Percentiles rank a stretch among this genome's conserved stretches.
Evolutionary conservation across 768 basidiomycete genomes (phyloP).

Genomic region (Tylopilus sp.): DNA sequence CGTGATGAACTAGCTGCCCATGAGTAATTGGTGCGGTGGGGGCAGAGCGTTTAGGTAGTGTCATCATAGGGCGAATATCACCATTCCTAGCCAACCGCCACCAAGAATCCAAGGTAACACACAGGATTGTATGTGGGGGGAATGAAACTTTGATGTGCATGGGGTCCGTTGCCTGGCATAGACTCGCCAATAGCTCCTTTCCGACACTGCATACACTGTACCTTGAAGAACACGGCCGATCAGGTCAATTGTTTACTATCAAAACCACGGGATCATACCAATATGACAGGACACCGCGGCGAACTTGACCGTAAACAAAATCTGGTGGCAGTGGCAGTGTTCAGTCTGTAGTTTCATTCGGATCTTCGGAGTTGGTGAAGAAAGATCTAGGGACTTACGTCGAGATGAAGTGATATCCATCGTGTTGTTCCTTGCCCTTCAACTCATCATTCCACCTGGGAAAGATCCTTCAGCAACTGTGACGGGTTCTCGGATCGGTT

Average conservation of each 20-base stretch:
- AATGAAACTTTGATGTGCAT: no score
- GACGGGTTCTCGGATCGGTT: not conserved
- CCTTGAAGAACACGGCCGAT: not conserved
- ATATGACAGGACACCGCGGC: not conserved
- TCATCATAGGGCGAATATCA: not conserved
- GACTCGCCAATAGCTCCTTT: no score
- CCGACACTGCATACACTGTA: not conserved
- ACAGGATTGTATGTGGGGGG: not conserved
- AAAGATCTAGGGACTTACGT: not conserved
- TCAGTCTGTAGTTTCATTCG: not conserved
- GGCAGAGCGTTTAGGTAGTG: not conserved
- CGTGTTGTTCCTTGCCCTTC: not conserved
- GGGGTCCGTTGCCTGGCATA: not conserved
- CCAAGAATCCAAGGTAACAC: not conserved
- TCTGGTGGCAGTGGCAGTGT: slow-evolving; percentile 7
- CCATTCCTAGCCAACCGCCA: not conserved
- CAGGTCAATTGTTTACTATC: not conserved
- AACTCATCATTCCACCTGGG: not conserved
- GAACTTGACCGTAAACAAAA: not conserved
- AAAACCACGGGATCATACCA: not conserved
- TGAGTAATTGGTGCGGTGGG: not conserved
- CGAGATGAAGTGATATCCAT: not conserved
- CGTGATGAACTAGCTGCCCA: not conserved
- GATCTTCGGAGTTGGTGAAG: not conserved
- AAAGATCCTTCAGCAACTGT: not conserved